Evolutionary conservation across 2,329 filamentous ascomycete species (phyloP).

Genomic region (Ustulina deusta): DNA sequence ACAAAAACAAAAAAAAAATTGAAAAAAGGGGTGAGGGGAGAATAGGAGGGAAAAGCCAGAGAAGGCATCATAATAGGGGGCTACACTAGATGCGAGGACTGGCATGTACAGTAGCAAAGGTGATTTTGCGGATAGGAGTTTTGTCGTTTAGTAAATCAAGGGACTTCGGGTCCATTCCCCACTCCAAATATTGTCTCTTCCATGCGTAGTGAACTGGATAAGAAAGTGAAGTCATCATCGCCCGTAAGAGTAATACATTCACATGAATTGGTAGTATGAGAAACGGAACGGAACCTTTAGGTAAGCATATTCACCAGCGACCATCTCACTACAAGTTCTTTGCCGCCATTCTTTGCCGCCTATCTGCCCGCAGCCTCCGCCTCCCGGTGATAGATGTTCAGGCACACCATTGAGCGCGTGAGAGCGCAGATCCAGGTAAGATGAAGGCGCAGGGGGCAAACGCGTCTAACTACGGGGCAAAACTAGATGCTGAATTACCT

Average conservation of each 20-base stretch:
- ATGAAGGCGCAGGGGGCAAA: not conserved
- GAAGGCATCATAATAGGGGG: not conserved
- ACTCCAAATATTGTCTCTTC: not conserved
- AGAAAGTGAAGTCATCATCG: no score
- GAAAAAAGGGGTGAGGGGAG: not conserved
- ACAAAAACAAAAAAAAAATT: not conserved
- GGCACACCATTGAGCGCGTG: not conserved
- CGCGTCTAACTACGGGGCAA: not conserved
- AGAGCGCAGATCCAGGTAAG: not conserved
- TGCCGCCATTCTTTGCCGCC: not conserved
- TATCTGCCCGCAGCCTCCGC: not conserved
- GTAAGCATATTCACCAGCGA: not conserved
- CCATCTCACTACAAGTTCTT: not conserved
- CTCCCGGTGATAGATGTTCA: not conserved
- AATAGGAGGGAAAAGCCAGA: not conserved
- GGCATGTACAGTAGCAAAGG: not conserved
- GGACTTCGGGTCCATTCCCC: not conserved
- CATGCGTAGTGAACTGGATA: not conserved
- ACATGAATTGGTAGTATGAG: not conserved
- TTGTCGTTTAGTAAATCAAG: not conserved
- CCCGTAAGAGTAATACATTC: no score
- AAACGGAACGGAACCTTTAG: not conserved
- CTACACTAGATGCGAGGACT: not conserved
- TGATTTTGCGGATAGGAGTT: not conserved
- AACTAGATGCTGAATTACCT: not conserved